Percentiles rank a stretch among this genome's conserved stretches.
These are phyloP conservation scores for Phlebopus sp. DNA, from an alignment of 1,284 basidiomycete genomes.

Conservation along the genomic window DNA sequence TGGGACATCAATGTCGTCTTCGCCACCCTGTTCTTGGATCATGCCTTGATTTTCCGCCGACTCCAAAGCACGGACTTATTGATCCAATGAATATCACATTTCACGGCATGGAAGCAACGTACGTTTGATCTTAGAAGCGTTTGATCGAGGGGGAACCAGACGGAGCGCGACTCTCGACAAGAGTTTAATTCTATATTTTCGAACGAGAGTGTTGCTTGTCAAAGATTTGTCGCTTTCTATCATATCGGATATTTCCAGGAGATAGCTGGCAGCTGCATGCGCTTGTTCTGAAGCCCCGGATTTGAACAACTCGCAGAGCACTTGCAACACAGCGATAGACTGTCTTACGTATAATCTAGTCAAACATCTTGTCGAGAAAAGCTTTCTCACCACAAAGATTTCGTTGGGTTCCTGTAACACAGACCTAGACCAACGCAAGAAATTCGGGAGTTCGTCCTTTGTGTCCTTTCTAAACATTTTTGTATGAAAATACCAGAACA, in stretches of 20 bases:
- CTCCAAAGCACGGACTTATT: constrained; percentile 25
- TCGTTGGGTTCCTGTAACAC: constrained; percentile 38
- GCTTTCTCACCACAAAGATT: constrained; percentile 49
- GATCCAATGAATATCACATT: background rate
- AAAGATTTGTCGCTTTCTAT: constrained; percentile 43
- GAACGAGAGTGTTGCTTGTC: constrained; percentile 57
- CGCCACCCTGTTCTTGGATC: constrained; percentile 27
- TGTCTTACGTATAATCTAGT: constrained; percentile 27
- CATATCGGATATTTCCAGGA: constrained; percentile 44
- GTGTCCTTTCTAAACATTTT: constrained; percentile 58
- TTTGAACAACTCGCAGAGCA: constrained; percentile 72
- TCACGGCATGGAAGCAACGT: constrained; percentile 9
- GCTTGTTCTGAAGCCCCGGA: constrained; percentile 60
- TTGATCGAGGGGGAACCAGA: constrained; percentile 50
- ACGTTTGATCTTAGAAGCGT: constrained; percentile 36
- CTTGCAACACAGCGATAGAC: constrained; percentile 72
- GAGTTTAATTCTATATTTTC: constrained; percentile 67
- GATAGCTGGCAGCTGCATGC: constrained; percentile 36
- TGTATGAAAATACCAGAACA: constrained; percentile 9
- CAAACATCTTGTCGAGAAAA: background rate
- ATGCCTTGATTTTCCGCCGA: constrained; percentile 4
- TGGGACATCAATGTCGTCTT: constrained; percentile 67
- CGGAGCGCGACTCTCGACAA: constrained; percentile 62
- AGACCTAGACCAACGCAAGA: constrained; percentile 49
- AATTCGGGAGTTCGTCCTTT: constrained; percentile 43